Conservation (phyloP, 306 rosid species). For the Coriaria nepalensis region DNA sequence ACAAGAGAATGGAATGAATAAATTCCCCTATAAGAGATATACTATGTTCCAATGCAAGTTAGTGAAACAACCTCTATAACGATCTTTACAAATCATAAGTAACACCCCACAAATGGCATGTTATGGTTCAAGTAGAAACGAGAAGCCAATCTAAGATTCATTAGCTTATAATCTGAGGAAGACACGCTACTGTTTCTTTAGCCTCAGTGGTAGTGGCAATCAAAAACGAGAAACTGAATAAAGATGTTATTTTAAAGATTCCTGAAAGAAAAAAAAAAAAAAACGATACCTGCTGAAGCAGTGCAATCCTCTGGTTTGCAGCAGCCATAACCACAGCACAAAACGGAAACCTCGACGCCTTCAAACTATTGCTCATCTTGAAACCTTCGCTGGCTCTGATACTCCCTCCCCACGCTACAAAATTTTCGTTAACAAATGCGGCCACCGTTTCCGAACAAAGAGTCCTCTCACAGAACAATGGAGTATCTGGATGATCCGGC, state of each 20-base stretch:
- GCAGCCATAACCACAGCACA: constrained; percentile 94
- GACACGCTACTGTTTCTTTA: too few relatives aligned
- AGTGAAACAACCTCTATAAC: too few relatives aligned
- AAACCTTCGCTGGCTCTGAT: constrained; percentile 88
- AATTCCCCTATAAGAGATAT: too few relatives aligned
- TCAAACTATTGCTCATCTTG: constrained; percentile 94
- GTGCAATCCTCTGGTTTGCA: constrained; percentile 80
- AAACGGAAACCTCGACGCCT: constrained; percentile 84
- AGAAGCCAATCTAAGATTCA: too few relatives aligned
- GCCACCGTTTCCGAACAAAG: constrained; percentile 46
- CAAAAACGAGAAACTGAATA: background rate
- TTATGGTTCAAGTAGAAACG: too few relatives aligned
- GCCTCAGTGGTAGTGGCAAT: background rate
- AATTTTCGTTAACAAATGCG: constrained; percentile 70
- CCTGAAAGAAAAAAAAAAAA: constrained; percentile 2
- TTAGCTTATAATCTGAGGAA: too few relatives aligned
- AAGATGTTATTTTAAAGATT: too few relatives aligned
- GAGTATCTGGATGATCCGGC: constrained; percentile 90
- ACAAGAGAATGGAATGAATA: too few relatives aligned
- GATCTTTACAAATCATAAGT: too few relatives aligned
- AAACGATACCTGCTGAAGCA: constrained; percentile 71
- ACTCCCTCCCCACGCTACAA: constrained; percentile 92
- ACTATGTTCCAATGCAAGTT: too few relatives aligned
- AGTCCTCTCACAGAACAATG: constrained; percentile 67
- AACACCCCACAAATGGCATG: too few relatives aligned